Base-by-base conservation (phyloP, 2,329 filamentous ascomycete species). In the Aspergillus vadensis region DNA sequence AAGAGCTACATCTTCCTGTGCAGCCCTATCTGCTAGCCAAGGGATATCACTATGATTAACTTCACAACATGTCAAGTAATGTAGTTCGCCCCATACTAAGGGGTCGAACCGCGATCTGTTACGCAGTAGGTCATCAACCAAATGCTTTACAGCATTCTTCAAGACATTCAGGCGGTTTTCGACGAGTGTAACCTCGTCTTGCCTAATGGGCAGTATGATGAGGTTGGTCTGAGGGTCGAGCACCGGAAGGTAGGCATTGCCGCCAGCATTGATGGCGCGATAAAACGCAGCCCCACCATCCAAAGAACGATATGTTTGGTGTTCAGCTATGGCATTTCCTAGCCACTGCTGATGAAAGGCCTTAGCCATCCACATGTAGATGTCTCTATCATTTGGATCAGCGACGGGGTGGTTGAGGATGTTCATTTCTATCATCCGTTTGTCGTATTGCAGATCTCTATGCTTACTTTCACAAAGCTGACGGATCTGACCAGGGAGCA, bases 231-330 rank as follows among this genome's bases (percentile, higher is more conserved):
- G 4, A 4, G 4, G 70, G 30, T 67, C 67, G 47, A 67, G 43
- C 10, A 75, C 72, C 53, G 72, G 71, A 55, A 84, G 76, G 66
- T 83, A 85, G 0, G 72, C 70, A 3, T 77, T 15, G 2, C 52
- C 79, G 2, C 73, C 81, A 3, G 70, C 61, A 9, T 67, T 67
- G 21, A 85, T 70, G 2, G 70, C 61, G 5, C 70, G 70, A 65
- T 82, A 83, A 19, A 84, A 77, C 7, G 70, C 70, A 52, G 74
- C 80, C 1, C 83, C 83, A 51, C 80, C 78, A 62, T 85, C 83
- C 1, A 63, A 56, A 0, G 72, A 74, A 41, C 69, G 67, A 39
- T 73, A 72, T 10, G 77, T 80, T 41, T 71, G 72, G 23, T 76
- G 74, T 8, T 73, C 72, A 39, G 75, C 69, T 38, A 82, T 70